Conservation (phyloP, 2,329 filamentous ascomycete genomes). For the Fulvia fulva region DNA sequence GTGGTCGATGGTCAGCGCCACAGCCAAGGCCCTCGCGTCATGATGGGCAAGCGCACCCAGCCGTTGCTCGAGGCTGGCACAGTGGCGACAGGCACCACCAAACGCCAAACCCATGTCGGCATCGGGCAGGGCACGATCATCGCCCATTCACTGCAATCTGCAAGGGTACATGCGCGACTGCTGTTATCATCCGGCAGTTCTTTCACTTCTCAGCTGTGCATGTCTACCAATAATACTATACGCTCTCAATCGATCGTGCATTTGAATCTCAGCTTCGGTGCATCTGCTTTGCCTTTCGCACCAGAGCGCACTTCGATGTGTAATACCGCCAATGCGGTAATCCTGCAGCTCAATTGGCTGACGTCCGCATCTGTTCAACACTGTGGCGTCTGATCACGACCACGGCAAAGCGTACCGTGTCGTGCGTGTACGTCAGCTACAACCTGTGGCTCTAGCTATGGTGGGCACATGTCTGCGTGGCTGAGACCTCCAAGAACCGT, state of each 20-base stretch:
- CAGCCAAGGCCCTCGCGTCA: neutral
- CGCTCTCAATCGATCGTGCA: neutral
- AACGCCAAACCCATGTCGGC: neutral
- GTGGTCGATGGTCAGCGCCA: neutral
- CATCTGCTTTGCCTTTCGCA: neutral
- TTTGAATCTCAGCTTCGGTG: neutral
- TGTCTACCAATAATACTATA: neutral
- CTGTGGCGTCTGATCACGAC: neutral
- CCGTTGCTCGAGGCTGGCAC: neutral
- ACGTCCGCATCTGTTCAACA: neutral
- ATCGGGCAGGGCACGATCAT: neutral
- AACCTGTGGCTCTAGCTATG: neutral
- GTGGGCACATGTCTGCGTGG: neutral
- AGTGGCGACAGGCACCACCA: neutral
- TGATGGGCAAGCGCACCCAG: neutral
- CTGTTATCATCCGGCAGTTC: neutral
- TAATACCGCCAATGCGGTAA: neutral
- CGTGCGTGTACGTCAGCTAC: neutral
- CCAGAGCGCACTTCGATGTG: neutral
- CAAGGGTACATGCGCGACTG: neutral
- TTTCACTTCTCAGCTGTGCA: neutral
- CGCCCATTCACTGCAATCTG: neutral
- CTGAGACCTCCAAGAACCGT: neutral
- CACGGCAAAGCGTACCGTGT: neutral
- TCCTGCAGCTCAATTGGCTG: neutral